Percentiles rank a stretch among this genome's conserved stretches.
Evolutionary conservation across 192 early-diverging fungal genomes (phyloP).

Genomic region (Borealophlyctis nickersoniae): DNA sequence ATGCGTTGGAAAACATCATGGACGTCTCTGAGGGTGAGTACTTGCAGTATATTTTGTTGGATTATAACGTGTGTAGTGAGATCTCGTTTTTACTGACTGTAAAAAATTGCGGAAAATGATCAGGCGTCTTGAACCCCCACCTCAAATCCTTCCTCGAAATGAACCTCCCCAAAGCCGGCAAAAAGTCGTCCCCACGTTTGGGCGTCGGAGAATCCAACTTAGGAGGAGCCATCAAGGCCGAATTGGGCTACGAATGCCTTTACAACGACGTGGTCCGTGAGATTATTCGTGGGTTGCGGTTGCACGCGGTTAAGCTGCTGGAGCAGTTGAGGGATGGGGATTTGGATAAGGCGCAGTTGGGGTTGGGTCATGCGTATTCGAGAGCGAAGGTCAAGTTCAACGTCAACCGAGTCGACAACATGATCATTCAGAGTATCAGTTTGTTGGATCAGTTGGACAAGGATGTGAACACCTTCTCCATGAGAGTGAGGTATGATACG

Average conservation of each 20-base stretch:
- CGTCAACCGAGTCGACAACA: conserved; percentile 96
- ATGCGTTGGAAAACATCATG: conserved; percentile 98
- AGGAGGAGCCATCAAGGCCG: conserved; percentile 73
- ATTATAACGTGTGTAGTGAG: too few species aligned
- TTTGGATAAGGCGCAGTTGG: conserved; percentile 89
- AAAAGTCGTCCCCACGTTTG: conserved; percentile 67
- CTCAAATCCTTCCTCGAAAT: conserved; percentile 94
- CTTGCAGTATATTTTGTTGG: not conserved
- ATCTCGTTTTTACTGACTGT: not conserved
- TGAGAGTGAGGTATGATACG: conserved; percentile 63
- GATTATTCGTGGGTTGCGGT: conserved; percentile 89
- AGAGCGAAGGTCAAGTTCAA: conserved; percentile 99
- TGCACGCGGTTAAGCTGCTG: conserved; percentile 86
- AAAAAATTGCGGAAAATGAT: conserved; percentile 2
- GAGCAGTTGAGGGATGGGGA: conserved; percentile 89
- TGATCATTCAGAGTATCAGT: conserved; percentile 74
- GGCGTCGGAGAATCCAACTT: conserved; percentile 88
- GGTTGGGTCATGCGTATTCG: conserved; percentile 97
- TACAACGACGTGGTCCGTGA: conserved; percentile 82
- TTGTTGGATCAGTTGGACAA: conserved; percentile 99
- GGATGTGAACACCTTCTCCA: conserved; percentile 98
- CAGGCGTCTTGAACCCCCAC: conserved; percentile 81
- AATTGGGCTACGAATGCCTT: conserved; percentile 72
- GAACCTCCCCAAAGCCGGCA: conserved; percentile 80
- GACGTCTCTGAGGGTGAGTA: conserved; percentile 91